phyloP scores from a whole-genome alignment of 108 stramenopile species.

The Stephanodiscus minutulus region DNA sequence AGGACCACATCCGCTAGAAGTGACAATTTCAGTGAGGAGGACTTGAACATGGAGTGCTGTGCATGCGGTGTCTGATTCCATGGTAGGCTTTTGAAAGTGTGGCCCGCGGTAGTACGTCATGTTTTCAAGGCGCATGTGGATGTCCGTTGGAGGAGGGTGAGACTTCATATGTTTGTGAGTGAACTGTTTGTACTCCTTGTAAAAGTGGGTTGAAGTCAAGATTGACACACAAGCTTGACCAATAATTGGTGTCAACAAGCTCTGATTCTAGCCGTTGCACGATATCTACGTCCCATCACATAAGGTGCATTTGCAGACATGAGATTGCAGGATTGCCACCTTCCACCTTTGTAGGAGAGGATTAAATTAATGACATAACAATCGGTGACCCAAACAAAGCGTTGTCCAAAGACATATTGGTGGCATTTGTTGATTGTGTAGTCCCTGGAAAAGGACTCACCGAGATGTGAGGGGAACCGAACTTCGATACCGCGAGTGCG shows the following conservation, averaged over 20 bases:
- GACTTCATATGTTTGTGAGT: no score
- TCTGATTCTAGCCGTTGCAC: background rate
- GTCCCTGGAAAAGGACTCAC: background rate
- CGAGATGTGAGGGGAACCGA: no score
- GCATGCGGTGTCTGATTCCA: no score
- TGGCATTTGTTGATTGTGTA: conserved; percentile 5
- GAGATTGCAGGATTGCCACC: conserved; percentile 17
- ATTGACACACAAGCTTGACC: background rate
- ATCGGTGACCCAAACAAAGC: conserved; percentile 13
- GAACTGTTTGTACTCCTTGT: no score
- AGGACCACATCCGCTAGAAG: no score
- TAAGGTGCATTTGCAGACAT: conserved; percentile 17
- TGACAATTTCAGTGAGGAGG: no score
- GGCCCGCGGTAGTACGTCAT: background rate
- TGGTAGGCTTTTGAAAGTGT: background rate
- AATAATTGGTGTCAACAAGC: conserved; percentile 12
- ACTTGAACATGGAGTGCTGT: no score
- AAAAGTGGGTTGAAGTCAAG: no score
- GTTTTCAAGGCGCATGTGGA: background rate
- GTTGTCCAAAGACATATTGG: conserved; percentile 1
- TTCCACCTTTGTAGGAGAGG: conserved; percentile 17
- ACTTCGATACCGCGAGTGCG: background rate
- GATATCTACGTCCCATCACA: conserved; percentile 11
- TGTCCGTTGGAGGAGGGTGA: background rate
- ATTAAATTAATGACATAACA: conserved; percentile 7